Evolutionary conservation across 2,329 filamentous ascomycete species (phyloP).

Genomic region (Septoria petroselini): DNA sequence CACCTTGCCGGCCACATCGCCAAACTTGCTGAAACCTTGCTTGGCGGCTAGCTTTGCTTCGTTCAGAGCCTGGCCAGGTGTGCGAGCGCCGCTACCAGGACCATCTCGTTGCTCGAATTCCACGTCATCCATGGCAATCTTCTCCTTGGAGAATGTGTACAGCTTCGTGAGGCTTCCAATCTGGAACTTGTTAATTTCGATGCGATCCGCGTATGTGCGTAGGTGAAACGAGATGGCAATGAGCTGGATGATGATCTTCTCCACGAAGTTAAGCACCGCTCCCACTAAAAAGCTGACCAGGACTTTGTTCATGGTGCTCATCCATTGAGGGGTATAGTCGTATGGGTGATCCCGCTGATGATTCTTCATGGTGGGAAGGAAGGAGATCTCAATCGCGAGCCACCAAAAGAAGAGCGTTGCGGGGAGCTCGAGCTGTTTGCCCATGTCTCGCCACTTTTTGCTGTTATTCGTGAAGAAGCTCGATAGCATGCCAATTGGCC

Average conservation of each 20-base stretch:
- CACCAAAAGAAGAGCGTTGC: conserved; percentile 89
- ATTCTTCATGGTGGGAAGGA: conserved; percentile 74
- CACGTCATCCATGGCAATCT: conserved; percentile 67
- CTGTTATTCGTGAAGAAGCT: conserved; percentile 79
- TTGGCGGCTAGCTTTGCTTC: conserved; percentile 70
- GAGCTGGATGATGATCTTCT: conserved; percentile 92
- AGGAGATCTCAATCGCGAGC: conserved; percentile 80
- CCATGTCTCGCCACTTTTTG: conserved; percentile 92
- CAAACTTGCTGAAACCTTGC: conserved; percentile 73
- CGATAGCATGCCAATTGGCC: conserved; percentile 60
- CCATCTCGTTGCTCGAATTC: conserved; percentile 63
- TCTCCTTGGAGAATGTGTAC: conserved; percentile 62
- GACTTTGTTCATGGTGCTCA: conserved; percentile 76
- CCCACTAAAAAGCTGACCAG: conserved; percentile 81
- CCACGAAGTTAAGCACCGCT: conserved; percentile 73
- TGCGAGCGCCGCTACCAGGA: conserved; percentile 61
- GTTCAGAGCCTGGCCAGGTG: conserved; percentile 69
- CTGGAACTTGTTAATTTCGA: conserved; percentile 89
- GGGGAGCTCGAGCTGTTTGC: conserved; percentile 78
- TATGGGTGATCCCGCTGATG: conserved; percentile 57
- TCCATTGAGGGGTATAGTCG: conserved; percentile 60
- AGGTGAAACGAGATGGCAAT: conserved; percentile 92
- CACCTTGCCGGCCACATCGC: conserved; percentile 78
- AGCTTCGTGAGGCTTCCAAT: conserved; percentile 66
- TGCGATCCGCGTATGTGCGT: conserved; percentile 84